Evolutionary conservation across 164 flowering plant species (phyloP).

Genomic region (Chimonanthus praecox): DNA sequence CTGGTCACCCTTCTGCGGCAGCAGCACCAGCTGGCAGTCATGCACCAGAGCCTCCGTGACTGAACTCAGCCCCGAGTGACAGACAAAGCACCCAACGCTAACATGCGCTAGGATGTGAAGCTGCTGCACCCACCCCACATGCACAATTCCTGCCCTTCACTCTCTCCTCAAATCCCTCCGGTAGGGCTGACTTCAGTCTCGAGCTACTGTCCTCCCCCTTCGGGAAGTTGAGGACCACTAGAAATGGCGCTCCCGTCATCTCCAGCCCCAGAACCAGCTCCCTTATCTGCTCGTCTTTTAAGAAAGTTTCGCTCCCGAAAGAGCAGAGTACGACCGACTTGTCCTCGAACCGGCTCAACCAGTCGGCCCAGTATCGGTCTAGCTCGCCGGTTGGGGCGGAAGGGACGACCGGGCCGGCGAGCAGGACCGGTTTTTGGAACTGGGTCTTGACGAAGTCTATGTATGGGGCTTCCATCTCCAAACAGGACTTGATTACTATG

Average conservation of each 20-base stretch:
- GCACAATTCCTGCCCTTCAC: constrained; percentile 12
- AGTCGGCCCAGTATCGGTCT: constrained; percentile 23
- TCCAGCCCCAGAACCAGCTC: constrained; percentile 34
- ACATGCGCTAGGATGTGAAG: constrained; percentile 12
- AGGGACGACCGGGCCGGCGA: constrained; percentile 16
- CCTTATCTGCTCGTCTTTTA: constrained; percentile 19
- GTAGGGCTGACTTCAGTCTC: background rate
- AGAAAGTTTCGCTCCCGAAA: constrained; percentile 30
- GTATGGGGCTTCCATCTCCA: constrained; percentile 15
- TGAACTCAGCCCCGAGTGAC: constrained; percentile 10
- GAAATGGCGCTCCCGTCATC: constrained; percentile 26
- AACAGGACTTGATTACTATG: constrained; percentile 10
- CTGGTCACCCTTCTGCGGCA: constrained; percentile 15
- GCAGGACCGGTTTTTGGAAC: constrained; percentile 9
- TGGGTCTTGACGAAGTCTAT: constrained; percentile 9
- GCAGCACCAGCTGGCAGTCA: constrained; percentile 12
- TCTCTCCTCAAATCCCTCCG: constrained; percentile 19
- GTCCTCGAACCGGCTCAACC: constrained; percentile 23
- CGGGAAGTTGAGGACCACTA: constrained; percentile 14
- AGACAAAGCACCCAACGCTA: constrained; percentile 11
- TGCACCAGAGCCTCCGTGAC: constrained; percentile 11
- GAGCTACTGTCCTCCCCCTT: background rate
- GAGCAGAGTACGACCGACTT: constrained; percentile 28
- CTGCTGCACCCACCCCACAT: constrained; percentile 19
- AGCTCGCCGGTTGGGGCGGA: constrained; percentile 6